Base-by-base conservation (phyloP, 805 yeast genomes). In the Saccharomycopsis fibuligera region DNA sequence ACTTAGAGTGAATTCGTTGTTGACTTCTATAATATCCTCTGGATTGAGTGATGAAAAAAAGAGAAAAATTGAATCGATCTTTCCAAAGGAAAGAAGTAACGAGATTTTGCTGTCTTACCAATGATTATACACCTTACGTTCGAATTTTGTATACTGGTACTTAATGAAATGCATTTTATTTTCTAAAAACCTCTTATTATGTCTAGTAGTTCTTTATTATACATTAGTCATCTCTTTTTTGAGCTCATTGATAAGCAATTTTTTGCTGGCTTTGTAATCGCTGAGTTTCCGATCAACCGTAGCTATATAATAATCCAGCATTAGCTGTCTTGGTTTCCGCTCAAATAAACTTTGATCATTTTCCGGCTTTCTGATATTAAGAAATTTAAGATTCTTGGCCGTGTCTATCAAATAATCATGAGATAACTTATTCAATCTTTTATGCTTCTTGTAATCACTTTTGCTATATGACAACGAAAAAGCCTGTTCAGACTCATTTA, bases 21-120 rank as follows among this genome's bases (percentile, higher is more conserved):
- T 81, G 2, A 72, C 81, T n/a, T 77, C 89, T 1, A 63, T 81
- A 14, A 60, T 83, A 31, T 74, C 85, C 8, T 73, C 79, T 2
- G 79, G 75, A 2, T 59, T 72, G 16, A 66, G 69, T 35, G 61
- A 65, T 9, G 72, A 70, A 10, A 68, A 70, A 35, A 59, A 64
- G 27, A 54, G 60, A 3, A 66, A 72, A 35, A 62, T 84, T 24
- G 53, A 56, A 14, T 62, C 62, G 36, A 19, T 42, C 3, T 41
- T 24, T 3, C 36, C 41, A 30, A n/a, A 27, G 12, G 30, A 41
- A 14, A 30, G 42, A 22, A 6, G 9, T 29, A 33, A 42, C 10
- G 38, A 37, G 22, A 17, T 47, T 5, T 42, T 47, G 42, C 16
- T 19, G 19, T 24, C 31, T 4, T 41, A 41, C 14, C 45, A 41